Evolutionary conservation across 768 basidiomycete genomes (phyloP), one percentile per base, ranked within the genome.

Genomic region (Kwoniella heveanensis): DNA sequence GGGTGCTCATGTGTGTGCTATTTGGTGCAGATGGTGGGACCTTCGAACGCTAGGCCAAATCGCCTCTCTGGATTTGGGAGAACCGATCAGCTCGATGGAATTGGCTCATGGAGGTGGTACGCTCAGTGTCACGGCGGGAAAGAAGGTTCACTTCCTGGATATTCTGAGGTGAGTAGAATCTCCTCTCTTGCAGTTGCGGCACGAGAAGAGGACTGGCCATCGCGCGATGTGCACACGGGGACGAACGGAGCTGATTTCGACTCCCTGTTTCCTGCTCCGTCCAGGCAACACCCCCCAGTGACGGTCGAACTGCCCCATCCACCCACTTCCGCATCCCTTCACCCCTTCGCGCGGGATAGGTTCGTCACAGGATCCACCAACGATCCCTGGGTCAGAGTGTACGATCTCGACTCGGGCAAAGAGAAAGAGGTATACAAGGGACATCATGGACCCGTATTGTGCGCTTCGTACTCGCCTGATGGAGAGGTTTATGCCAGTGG

Each of bases 401-500:
- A 98, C 77, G 89, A 89, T 17, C 87, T 94, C 75, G 72, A 79
- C 39, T 86, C 89, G 30, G 96, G 95, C 1, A 88, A 89, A 79
- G 94, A 99, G 82, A 82, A 86, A 67, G 95, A 97, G 61, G 85
- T 96, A 29, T 84, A 93, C 62, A 95, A 96, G 80, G 95, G 95
- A 3, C 96, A 98, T 75, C 96, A 98, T 77, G 96, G 95, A 24
- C 94, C 95, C 21, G 94, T 98, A 19, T 92, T 95, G 72, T 91
- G 90, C 58, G 89, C 95, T 51, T 89, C 90, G 72, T 95, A 88
- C 80, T 91, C 90, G 76, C 95, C 95, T 0, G 95, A 98, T 77
- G 95, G 95, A 24, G 96, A 98, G 83, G 86, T 96, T 84, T 98
- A 91, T 79, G 95, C 95, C 36, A 93, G 91, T 73, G 96, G 95